Conservation (phyloP, 306 rosid species). For the Luffa acutangula region DNA sequence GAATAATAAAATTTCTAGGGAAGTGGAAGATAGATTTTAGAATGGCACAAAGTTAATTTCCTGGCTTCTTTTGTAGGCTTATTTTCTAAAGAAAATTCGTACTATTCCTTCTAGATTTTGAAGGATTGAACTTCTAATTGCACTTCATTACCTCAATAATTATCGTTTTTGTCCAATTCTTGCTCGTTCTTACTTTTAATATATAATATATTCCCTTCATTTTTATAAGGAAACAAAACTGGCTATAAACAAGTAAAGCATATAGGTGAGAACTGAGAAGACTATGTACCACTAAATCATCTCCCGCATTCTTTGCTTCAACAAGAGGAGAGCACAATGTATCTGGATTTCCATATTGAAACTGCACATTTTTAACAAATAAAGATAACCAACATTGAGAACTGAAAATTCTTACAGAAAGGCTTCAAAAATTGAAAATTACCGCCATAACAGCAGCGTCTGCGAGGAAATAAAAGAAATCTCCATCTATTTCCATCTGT, state of each 20-base stretch:
- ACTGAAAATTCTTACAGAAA: background rate
- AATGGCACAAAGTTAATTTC: background rate
- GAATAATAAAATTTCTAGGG: background rate
- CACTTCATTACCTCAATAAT: background rate
- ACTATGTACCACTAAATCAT: conserved; percentile 66
- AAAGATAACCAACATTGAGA: conserved; percentile 9
- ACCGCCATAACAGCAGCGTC: conserved; percentile 78
- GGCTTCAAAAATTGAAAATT: conserved; percentile 10
- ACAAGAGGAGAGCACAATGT: conserved; percentile 55
- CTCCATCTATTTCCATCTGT: conserved; percentile 78
- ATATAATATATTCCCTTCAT: background rate
- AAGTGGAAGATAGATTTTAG: background rate
- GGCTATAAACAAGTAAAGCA: background rate
- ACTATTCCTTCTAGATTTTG: background rate
- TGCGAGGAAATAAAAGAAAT: conserved; percentile 73
- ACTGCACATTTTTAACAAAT: conserved; percentile 34
- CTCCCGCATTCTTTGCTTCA: conserved; percentile 65
- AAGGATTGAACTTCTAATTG: background rate
- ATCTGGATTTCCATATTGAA: conserved; percentile 94
- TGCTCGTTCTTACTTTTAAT: background rate
- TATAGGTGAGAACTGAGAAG: background rate
- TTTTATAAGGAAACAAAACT: background rate
- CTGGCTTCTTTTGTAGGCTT: background rate
- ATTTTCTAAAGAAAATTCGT: background rate
- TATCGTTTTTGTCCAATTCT: background rate